Evolutionary conservation across 495 filamentous ascomycete genomes (phyloP).

Genomic region (Penicillium ucsense): DNA sequence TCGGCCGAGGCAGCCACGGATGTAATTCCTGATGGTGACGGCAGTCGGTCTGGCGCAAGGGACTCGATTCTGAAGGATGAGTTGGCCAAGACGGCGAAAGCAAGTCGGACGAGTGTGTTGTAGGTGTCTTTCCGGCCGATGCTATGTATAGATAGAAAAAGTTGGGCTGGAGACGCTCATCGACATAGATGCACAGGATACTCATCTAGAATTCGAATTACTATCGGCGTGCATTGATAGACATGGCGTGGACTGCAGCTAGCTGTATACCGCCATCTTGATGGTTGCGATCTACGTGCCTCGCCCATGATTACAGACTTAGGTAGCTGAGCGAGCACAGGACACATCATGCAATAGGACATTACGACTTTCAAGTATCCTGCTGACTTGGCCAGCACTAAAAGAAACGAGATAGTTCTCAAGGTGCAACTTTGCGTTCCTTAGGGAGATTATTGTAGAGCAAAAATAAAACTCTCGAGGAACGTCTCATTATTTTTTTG

Average conservation of each 20-base stretch:
- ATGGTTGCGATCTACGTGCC: too few relatives aligned
- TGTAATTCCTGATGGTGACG: slow-evolving; percentile 43
- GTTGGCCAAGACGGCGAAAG: slow-evolving; percentile 29
- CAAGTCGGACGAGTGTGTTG: slow-evolving; percentile 13
- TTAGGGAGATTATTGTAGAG: not conserved
- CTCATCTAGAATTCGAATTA: too few relatives aligned
- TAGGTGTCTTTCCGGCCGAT: slow-evolving; percentile 2
- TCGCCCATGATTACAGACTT: too few relatives aligned
- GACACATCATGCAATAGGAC: too few relatives aligned
- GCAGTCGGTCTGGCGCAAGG: slow-evolving; percentile 22
- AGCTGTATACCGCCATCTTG: too few relatives aligned
- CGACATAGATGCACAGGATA: too few relatives aligned
- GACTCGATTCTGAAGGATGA: slow-evolving; percentile 28
- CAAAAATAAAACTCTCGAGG: slow-evolving; percentile 11
- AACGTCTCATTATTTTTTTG: slow-evolving; percentile 18
- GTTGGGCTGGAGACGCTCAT: too few relatives aligned
- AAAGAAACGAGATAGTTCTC: not conserved
- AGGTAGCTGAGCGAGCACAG: too few relatives aligned
- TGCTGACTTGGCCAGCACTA: not conserved
- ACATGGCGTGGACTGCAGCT: too few relatives aligned
- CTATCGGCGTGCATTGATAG: too few relatives aligned
- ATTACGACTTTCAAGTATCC: too few relatives aligned
- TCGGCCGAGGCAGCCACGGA: slow-evolving; percentile 19
- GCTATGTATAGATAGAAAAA: too few relatives aligned
- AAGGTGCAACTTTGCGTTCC: slow-evolving; percentile 1